A percentile compares a stretch with the other conserved stretches of the same genome.
phyloP scores from a whole-genome alignment of 2,329 filamentous ascomycete genomes.

The Neonectria neomacrospora region DNA sequence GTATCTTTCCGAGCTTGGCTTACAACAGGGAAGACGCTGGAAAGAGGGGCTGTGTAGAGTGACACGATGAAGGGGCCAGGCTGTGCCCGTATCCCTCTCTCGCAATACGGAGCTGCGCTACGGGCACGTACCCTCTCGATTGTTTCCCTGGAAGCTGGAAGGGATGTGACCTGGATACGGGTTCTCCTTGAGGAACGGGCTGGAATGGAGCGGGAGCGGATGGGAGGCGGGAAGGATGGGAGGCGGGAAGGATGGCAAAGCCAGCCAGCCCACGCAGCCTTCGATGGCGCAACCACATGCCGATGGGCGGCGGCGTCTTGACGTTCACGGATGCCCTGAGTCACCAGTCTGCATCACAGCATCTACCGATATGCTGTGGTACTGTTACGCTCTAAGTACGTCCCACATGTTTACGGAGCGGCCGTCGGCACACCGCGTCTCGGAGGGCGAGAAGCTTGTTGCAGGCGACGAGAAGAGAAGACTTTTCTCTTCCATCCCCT shows the following conservation, averaged over 20 bases:
- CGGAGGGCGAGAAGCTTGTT: conserved; percentile 3
- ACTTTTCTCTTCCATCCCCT: conserved; percentile 6
- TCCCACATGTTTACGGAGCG: conserved; percentile 9
- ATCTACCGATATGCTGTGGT: background rate
- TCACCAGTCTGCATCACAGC: background rate
- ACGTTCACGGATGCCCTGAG: conserved; percentile 8
- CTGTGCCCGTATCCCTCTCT: background rate
- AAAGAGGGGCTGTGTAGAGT: conserved; percentile 18
- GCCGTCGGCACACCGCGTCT: conserved; percentile 12
- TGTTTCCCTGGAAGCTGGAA: background rate
- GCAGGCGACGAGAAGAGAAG: conserved; percentile 8
- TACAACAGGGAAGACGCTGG: conserved; percentile 7
- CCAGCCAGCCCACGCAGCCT: background rate
- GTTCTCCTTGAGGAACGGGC: background rate
- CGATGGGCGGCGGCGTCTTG: conserved; percentile 16
- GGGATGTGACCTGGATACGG: background rate
- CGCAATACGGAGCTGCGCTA: too few relatives aligned
- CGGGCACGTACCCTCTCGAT: background rate
- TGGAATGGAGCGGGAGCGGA: conserved; percentile 6
- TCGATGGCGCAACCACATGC: conserved; percentile 10
- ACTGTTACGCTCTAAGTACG: background rate
- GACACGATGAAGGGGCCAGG: background rate
- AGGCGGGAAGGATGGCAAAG: conserved; percentile 13
- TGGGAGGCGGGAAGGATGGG: conserved; percentile 13
- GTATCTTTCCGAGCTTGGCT: background rate